Evolutionary conservation across 2,329 filamentous ascomycete genomes (phyloP).

Genomic region (Ampelomyces quisqualis): DNA sequence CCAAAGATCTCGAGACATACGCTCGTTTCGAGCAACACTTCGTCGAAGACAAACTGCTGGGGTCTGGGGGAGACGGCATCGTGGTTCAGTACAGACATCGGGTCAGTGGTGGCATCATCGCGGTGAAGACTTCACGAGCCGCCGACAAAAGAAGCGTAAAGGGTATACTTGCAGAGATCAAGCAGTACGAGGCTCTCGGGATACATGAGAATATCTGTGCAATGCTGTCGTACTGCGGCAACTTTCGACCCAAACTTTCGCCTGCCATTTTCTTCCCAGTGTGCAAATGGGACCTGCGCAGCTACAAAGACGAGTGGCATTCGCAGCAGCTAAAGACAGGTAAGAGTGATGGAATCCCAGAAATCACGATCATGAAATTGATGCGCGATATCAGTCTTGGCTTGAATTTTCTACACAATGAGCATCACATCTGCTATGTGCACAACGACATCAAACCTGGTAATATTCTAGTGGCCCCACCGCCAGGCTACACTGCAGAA

Average conservation of each 20-base stretch:
- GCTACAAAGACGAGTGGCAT: constrained; percentile 10
- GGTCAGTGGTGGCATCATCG: not conserved
- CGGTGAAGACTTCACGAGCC: not conserved
- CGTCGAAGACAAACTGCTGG: not conserved
- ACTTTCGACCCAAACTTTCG: not conserved
- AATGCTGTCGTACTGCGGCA: not conserved
- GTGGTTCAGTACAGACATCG: not conserved
- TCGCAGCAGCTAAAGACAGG: constrained; percentile 1
- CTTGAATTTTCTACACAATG: constrained; percentile 24
- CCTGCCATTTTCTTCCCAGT: constrained; percentile 25
- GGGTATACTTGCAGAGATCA: not conserved
- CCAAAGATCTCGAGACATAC: not conserved
- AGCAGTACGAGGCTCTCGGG: not conserved
- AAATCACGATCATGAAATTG: constrained; percentile 32
- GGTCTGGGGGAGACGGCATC: not conserved
- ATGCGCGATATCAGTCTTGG: constrained; percentile 25
- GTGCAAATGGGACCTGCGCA: constrained; percentile 15
- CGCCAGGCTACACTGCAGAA: constrained; percentile 1
- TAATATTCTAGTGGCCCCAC: constrained; percentile 72
- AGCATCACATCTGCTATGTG: constrained; percentile 51
- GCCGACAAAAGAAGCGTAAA: not conserved
- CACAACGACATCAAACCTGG: constrained; percentile 93
- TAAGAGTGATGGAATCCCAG: constrained; percentile 8
- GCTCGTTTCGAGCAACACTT: not conserved
- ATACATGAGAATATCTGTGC: not conserved